Conservation (phyloP, 2,329 filamentous ascomycete species). For the Verticillium klebahnii region DNA sequence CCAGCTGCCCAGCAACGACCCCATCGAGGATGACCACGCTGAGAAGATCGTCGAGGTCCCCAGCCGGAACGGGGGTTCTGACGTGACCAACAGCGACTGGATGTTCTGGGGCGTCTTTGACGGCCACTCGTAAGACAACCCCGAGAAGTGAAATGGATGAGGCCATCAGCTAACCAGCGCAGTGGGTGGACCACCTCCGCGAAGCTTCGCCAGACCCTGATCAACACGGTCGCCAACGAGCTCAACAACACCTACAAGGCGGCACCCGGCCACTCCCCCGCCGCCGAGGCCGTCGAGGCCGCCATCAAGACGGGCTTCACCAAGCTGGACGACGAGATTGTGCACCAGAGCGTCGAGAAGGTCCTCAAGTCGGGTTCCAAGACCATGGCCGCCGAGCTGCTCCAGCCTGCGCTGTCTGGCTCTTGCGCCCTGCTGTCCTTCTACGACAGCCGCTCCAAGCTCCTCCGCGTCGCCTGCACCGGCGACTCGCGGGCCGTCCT, state of each 20-base stretch:
- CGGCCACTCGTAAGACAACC: conserved; percentile 70
- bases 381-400: conserved; percentile 81
- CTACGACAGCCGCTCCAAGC: conserved; percentile 83
- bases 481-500: conserved; percentile 95
- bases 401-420: conserved; percentile 91
- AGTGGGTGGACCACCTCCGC: conserved; percentile 98
- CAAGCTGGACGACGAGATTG: conserved; percentile 87
- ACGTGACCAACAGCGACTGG: conserved; percentile 72
- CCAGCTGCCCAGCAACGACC: conserved; percentile 92
- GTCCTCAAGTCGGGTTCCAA: conserved; percentile 87
- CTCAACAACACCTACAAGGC: conserved; percentile 88
- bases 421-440: conserved; percentile 95
- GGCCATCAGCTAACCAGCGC: not conserved
- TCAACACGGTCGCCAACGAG: conserved; percentile 88
- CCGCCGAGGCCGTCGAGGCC: conserved; percentile 74
- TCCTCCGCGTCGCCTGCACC: conserved; percentile 89
- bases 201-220: conserved; percentile 86
- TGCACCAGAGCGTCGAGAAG: conserved; percentile 87
- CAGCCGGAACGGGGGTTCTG: conserved; percentile 32
- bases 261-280: conserved; percentile 57
- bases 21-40: conserved; percentile 96
- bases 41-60: conserved; percentile 96
- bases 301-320: conserved; percentile 93
- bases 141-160: not conserved
- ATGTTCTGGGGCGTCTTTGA: conserved; percentile 99